phyloP scores from a whole-genome alignment of 179 eudicot species.

The Dionaea muscipula region DNA sequence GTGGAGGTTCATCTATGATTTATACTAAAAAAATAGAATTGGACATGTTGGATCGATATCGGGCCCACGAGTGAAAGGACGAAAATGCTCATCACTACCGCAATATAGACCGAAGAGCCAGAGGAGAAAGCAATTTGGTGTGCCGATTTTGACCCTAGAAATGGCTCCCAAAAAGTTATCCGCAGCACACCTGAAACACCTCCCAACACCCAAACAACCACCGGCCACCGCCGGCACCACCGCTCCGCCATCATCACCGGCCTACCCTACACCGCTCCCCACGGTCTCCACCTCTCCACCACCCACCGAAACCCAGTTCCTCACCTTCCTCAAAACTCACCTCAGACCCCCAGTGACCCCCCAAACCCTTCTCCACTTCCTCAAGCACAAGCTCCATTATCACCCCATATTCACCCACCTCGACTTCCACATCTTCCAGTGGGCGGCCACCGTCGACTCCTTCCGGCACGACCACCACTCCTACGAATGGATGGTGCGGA shows the following conservation, averaged over 20 bases:
- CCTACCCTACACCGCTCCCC: constrained; percentile 37
- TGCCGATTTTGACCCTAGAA: background rate
- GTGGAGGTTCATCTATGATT: too few relatives aligned
- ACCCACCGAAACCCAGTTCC: constrained; percentile 22
- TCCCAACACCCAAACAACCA: background rate
- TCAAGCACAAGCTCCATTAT: constrained; percentile 64
- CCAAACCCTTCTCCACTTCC: constrained; percentile 42
- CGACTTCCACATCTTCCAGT: constrained; percentile 67
- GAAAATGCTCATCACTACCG: too few relatives aligned
- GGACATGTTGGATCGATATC: too few relatives aligned
- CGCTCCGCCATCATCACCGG: constrained; percentile 9
- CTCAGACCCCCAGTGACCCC: constrained; percentile 56
- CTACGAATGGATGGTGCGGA: constrained; percentile 66
- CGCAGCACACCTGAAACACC: background rate
- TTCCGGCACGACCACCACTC: constrained; percentile 80
- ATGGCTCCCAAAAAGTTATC: background rate
- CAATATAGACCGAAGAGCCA: too few relatives aligned
- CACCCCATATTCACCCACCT: constrained; percentile 70
- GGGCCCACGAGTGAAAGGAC: too few relatives aligned
- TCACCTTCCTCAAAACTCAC: constrained; percentile 39
- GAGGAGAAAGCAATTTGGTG: too few relatives aligned
- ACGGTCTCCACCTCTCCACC: constrained; percentile 35
- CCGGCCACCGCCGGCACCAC: background rate
- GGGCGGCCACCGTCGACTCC: constrained; percentile 55
- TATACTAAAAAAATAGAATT: too few relatives aligned